Base-by-base conservation (phyloP, 805 yeast genomes). In the Candida patagonica region DNA sequence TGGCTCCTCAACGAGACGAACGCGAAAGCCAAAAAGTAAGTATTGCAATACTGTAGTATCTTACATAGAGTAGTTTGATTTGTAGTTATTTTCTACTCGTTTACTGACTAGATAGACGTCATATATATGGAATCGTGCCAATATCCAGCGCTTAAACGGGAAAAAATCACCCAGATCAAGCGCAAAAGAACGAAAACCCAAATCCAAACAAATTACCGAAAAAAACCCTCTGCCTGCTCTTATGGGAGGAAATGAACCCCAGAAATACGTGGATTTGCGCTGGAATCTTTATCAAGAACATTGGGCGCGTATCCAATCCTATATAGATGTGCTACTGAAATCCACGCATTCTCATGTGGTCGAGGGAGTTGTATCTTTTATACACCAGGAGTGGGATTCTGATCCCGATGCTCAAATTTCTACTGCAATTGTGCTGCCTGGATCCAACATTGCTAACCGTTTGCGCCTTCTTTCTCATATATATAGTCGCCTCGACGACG, bases 221-320 rank as follows among this genome's bases (percentile, higher is more conserved):
- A 43, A 51, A 20, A 29, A 47, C 3, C 75, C 76, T 9, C 68
- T 72, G 53, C 59, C 66, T 6, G 53, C 57, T 34, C 53, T 73
- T 5, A 43, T 71, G 27, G 62, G 63, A 13, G 76, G 74, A 1
- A 45, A 57, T 12, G 78, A 73, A 48, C 60, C 70, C 1, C 41
- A 48, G 3, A 58, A 54, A 1, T 60, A 64, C 40, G 60, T 63
- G 19, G 41, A 55, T 16, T 48, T 59, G 26, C 51, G 78, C 44
- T 67, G 71, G 66, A 57, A 61, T 25, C 46, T 69, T 29, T 73
- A 63, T 46, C 49, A 59, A 26, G 58, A 59, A 48, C 66, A 57
- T 25, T 67, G 70, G 71, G 30, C 51, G 0, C 47, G 42, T 16
- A 69, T 65, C 41, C 43, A 59, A 40, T 42, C 40, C 4, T 39